Conservation (phyloP, 2,329 filamentous ascomycete genomes). For the Plectosphaerella cucumerina region DNA sequence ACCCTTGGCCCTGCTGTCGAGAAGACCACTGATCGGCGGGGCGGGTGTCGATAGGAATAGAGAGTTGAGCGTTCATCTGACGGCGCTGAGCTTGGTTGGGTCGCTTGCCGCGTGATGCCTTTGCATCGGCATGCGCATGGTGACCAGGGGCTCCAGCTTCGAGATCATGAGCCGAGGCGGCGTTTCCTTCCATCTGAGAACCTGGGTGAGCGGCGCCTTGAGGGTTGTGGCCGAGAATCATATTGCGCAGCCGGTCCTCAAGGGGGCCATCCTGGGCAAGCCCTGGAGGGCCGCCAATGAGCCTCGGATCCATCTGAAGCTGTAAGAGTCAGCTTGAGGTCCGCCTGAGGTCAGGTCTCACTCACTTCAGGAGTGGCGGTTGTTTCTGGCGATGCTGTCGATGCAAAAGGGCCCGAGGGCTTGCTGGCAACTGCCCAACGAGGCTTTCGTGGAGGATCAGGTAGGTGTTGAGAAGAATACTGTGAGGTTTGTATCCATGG, state of each 20-base stretch:
- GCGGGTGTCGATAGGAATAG: constrained; percentile 50
- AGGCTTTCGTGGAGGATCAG: too few species aligned
- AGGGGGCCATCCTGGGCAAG: constrained; percentile 36
- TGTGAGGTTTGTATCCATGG: too few species aligned
- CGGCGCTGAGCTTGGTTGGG: constrained; percentile 61
- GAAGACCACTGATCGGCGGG: constrained; percentile 19
- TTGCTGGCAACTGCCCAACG: too few species aligned
- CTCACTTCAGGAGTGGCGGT: too few species aligned
- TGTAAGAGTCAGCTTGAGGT: too few species aligned
- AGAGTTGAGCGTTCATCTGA: constrained; percentile 57
- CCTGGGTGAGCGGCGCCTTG: constrained; percentile 12
- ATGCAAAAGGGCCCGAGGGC: too few species aligned
- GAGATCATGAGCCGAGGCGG: too few species aligned
- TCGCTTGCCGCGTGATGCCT: constrained; percentile 38
- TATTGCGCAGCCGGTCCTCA: constrained; percentile 53
- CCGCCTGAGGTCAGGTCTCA: too few species aligned
- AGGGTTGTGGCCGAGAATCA: constrained; percentile 53
- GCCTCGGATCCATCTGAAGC: too few species aligned
- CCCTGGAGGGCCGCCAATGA: constrained; percentile 14
- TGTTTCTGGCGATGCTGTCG: too few species aligned
- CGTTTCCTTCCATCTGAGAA: not conserved
- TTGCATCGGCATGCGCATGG: constrained; percentile 15
- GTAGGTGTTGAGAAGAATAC: too few species aligned
- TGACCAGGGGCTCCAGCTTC: not conserved
- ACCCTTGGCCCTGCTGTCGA: not conserved